Base-by-base conservation (phyloP, 2,329 filamentous ascomycete species). In the Fusarium domesticum region DNA sequence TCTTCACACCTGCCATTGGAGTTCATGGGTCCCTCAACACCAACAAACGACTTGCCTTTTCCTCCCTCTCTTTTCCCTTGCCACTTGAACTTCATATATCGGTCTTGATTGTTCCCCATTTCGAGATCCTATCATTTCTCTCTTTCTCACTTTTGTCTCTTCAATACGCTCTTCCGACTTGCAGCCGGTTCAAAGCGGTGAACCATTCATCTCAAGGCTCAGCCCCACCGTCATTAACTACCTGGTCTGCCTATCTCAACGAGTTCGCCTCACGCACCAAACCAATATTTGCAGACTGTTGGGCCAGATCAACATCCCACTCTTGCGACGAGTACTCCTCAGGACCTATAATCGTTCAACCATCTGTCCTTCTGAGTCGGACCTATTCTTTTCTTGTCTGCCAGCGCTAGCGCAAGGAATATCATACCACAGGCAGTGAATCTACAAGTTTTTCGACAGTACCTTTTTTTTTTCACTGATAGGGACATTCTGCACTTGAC, bases 1-100 rank as follows among this genome's bases (percentile, higher is more conserved):
- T 28, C 23, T 28, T 28, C 23, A 12, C 18, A 15, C 14, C 18
- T 20, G 18, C 36, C 20, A 11, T 10, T 6, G 31, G 40, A 45
- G 40, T 42, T 25, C 34, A 35, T n/a, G 23, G 19, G 18, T 30
- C 45, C 50, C 43, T 43, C 31, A 53, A 46, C 50, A 56, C 40
- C 53, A 42, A 39, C 42, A 40, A 44, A 31, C n/a, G n/a, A n/a
- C n/a, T 28, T 12, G 23, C 23, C 23, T 5, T 28, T 12, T 28
- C 25, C 35, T 35, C 44, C 18, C 37, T 41, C 35, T 45, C 39
- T 47, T 37, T 39, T 37, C 18, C 23, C 20, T 37, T 37, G 40
- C 33, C 31, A 25, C 18, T 37, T 20, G 17, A 39, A 20, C 18
- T 33, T 17, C 20, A 23, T 20, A 28, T 39, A 16, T 31, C 36